A percentile compares a stretch with the other conserved stretches of the same genome.
Evolutionary conservation across 805 yeast genomes (phyloP).

Genomic region (Yamadazyma philogaea): DNA sequence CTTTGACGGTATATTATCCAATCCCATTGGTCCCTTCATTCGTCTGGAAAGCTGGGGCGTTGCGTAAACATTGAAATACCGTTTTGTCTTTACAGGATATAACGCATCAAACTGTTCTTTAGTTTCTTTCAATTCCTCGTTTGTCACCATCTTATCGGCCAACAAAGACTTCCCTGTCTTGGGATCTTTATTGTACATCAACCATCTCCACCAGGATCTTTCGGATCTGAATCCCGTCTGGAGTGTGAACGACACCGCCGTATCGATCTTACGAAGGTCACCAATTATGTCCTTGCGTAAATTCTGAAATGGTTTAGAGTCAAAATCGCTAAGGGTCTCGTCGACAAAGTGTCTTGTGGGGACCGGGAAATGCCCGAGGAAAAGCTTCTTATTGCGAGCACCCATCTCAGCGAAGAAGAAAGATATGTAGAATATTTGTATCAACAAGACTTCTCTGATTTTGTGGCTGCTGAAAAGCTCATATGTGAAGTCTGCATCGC

Average conservation of each 20-base stretch:
- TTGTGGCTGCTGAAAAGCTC: conserved; percentile 25
- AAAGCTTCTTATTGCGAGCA: conserved; percentile 19
- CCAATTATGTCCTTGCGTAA: conserved; percentile 27
- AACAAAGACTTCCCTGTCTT: conserved; percentile 28
- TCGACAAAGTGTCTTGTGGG: conserved; percentile 37
- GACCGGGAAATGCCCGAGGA: conserved; percentile 23
- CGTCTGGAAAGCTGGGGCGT: conserved; percentile 42
- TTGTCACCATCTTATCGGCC: conserved; percentile 19
- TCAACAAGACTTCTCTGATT: conserved; percentile 24
- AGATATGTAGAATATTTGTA: conserved; percentile 31
- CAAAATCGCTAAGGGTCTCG: conserved; percentile 17
- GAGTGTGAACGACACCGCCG: conserved; percentile 25
- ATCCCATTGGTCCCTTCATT: conserved; percentile 35
- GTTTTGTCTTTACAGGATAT: conserved; percentile 30
- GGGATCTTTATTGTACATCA: conserved; percentile 36
- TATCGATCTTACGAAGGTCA: conserved; percentile 22
- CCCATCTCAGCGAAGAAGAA: conserved; percentile 30
- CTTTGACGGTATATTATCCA: conserved; percentile 19
- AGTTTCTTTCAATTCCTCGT: conserved; percentile 15
- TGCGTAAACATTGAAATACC: conserved; percentile 39
- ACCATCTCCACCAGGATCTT: conserved; percentile 40
- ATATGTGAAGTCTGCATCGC: conserved; percentile 24
- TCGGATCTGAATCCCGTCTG: conserved; percentile 28
- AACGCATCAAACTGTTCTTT: conserved; percentile 17
- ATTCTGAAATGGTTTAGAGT: conserved; percentile 15